Evolutionary conservation across 768 basidiomycete species (phyloP).

Genomic region (Pleurotus djamor): DNA sequence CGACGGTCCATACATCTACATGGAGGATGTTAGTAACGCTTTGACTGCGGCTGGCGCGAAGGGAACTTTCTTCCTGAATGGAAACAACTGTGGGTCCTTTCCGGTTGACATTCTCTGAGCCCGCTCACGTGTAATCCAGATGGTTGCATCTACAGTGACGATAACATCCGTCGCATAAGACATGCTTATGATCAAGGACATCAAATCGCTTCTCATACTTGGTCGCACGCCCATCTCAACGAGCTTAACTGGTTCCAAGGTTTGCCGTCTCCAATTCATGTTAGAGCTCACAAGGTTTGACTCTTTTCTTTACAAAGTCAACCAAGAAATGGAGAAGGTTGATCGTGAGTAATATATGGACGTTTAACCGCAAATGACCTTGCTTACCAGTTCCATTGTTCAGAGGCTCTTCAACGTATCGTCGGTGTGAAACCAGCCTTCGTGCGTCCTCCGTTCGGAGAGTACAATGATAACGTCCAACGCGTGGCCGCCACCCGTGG

Average conservation of each 20-base stretch:
- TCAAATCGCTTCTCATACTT: conserved; percentile 44
- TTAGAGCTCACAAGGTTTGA: no score
- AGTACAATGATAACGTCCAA: conserved; percentile 43
- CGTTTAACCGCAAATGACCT: neutral
- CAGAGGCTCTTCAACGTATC: conserved; percentile 37
- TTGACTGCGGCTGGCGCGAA: conserved; percentile 34
- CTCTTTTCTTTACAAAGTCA: conserved; percentile 10
- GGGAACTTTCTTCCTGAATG: conserved; percentile 42
- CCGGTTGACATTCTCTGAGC: neutral
- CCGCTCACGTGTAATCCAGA: conserved; percentile 12
- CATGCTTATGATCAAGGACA: conserved; percentile 37
- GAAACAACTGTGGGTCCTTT: conserved; percentile 30
- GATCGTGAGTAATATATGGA: conserved; percentile 12
- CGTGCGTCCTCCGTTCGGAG: conserved; percentile 48
- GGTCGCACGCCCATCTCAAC: conserved; percentile 33
- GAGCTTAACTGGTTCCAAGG: conserved; percentile 17
- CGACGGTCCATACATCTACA: conserved; percentile 30
- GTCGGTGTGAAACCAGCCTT: conserved; percentile 41
- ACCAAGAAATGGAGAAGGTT: conserved; percentile 18
- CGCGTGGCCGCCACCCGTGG: conserved; percentile 27
- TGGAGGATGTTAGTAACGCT: conserved; percentile 27
- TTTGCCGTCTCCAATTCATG: neutral
- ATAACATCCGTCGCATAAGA: conserved; percentile 23
- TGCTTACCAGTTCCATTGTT: conserved; percentile 10
- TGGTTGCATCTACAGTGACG: conserved; percentile 34